Evolutionary conservation across 768 basidiomycete species (phyloP).

Genomic region (Lepiota brunneoincarnata): DNA sequence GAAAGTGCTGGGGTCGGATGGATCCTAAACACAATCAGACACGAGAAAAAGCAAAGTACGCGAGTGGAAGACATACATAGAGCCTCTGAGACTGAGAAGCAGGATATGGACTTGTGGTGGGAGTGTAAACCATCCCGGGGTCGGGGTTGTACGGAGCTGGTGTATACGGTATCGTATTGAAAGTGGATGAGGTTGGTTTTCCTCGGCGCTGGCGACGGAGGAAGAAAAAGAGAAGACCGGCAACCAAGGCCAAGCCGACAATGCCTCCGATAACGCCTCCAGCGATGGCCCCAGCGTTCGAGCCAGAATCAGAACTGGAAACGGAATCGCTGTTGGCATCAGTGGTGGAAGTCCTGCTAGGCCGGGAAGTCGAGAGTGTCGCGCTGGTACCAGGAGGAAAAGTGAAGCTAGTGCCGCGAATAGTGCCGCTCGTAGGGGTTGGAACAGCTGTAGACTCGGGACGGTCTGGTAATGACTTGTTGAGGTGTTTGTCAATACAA

Average conservation of each 20-base stretch:
- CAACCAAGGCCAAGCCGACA: constrained; percentile 42
- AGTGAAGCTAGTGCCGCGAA: background rate
- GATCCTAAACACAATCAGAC: constrained; percentile 23
- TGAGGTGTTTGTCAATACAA: background rate
- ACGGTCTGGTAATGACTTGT: constrained; percentile 19
- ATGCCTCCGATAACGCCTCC: constrained; percentile 64
- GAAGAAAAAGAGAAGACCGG: constrained; percentile 30
- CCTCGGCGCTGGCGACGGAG: constrained; percentile 18
- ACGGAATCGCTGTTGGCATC: background rate
- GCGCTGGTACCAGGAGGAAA: background rate
- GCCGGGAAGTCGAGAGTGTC: background rate
- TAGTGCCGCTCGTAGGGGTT: constrained; percentile 17
- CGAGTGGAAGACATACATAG: constrained; percentile 31
- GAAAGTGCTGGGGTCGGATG: constrained; percentile 41
- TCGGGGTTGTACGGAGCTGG: constrained; percentile 17
- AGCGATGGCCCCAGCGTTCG: constrained; percentile 35
- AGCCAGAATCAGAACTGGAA: background rate
- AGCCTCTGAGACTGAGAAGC: constrained; percentile 27
- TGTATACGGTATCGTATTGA: constrained; percentile 6
- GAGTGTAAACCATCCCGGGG: constrained; percentile 19
- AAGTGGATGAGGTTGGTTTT: constrained; percentile 12
- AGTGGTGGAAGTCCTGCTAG: background rate
- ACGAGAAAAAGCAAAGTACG: constrained; percentile 2
- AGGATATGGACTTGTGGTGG: constrained; percentile 17
- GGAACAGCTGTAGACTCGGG: constrained; percentile 33